Conservation (phyloP, 805 yeast genomes). For the Saturnispora gosingensis region DNA sequence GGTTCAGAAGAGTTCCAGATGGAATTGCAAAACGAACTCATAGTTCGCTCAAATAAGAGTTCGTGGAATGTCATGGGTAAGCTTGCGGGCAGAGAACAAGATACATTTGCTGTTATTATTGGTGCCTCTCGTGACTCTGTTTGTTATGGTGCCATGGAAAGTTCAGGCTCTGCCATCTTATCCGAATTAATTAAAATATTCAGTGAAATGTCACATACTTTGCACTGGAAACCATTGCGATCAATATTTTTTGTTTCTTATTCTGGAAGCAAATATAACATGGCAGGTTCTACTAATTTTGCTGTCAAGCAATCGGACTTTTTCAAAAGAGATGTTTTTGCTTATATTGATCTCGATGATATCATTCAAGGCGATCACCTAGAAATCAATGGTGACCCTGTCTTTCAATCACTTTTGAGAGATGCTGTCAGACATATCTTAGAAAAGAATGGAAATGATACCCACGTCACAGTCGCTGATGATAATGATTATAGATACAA, state of each 20-base stretch:
- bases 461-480: constrained; percentile 44
- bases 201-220: constrained; percentile 50
- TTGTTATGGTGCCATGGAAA: constrained; percentile 62
- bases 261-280: constrained; percentile 72
- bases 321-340: constrained; percentile 50
- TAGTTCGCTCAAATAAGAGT: constrained; percentile 46
- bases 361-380: constrained; percentile 45
- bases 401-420: constrained; percentile 41
- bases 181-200: constrained; percentile 64
- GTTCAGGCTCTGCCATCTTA: constrained; percentile 66
- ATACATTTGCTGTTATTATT: constrained; percentile 59
- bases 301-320: constrained; percentile 46
- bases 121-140: constrained; percentile 76
- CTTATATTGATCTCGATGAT: constrained; percentile 68
- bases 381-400: constrained; percentile 47
- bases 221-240: constrained; percentile 77
- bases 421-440: constrained; percentile 29
- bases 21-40: constrained; percentile 31
- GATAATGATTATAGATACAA: not conserved
- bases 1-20: constrained; percentile 28
- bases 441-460: constrained; percentile 20
- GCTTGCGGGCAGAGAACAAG: constrained; percentile 73
- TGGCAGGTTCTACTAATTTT: constrained; percentile 81
- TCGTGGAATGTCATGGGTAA: constrained; percentile 75
- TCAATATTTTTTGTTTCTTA: constrained; percentile 75